These are phyloP conservation scores for Nakaseomyces nivariensis DNA, from an alignment of 1,139 yeast genomes.

Conservation along the genomic window DNA sequence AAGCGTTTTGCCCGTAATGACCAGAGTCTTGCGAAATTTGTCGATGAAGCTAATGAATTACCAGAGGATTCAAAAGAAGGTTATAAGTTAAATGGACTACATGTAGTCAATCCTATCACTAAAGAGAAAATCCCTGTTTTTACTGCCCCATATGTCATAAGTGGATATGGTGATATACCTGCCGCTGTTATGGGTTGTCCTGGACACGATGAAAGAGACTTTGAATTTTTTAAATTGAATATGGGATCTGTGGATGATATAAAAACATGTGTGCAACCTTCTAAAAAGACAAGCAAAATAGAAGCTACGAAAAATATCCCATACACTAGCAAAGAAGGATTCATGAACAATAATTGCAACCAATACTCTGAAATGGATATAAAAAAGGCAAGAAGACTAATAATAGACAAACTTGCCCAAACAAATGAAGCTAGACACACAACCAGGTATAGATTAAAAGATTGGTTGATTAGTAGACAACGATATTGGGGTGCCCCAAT, in stretches of 20 bases:
- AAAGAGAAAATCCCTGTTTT: constrained; percentile 54
- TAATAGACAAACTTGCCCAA: constrained; percentile 37
- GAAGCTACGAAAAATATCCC: constrained; percentile 30
- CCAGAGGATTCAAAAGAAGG: constrained; percentile 58
- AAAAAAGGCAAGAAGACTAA: constrained; percentile 42
- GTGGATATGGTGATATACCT: constrained; percentile 55
- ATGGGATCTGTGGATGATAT: constrained; percentile 19
- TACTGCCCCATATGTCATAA: constrained; percentile 83
- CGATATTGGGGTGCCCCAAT: constrained; percentile 99
- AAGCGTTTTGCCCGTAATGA: constrained; percentile 32
- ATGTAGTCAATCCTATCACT: constrained; percentile 53
- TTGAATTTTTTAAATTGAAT: constrained; percentile 64
- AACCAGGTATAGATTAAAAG: constrained; percentile 61
- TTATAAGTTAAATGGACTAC: constrained; percentile 37
- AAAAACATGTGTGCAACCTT: constrained; percentile 16
- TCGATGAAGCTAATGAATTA: constrained; percentile 32
- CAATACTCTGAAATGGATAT: constrained; percentile 41
- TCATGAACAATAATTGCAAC: constrained; percentile 42
- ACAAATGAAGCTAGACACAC: constrained; percentile 38
- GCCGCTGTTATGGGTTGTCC: constrained; percentile 99
- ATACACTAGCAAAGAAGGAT: constrained; percentile 44
- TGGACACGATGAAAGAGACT: constrained; percentile 81
- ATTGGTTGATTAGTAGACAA: constrained; percentile 92
- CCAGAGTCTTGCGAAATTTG: constrained; percentile 37
- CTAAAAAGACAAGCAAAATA: constrained; percentile 11